phyloP scores from a whole-genome alignment of 306 rosid genomes.

The Lathyrus aphaca region DNA sequence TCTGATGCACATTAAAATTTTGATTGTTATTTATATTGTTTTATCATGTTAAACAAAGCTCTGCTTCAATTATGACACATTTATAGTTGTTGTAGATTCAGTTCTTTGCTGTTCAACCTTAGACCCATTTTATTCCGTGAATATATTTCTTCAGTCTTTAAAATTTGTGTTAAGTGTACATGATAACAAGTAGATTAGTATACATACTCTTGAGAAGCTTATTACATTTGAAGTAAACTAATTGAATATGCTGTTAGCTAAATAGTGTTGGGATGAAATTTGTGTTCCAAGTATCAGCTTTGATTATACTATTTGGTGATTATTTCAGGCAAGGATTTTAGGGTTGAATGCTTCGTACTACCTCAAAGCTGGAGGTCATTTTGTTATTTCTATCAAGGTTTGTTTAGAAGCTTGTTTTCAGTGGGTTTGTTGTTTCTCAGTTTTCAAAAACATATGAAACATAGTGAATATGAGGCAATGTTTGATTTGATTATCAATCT shows the following conservation, averaged over 20 bases:
- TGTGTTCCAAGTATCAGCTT: background rate
- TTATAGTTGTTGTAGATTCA: background rate
- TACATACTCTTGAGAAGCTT: no score
- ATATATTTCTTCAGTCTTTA: no score
- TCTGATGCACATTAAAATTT: slow-evolving; percentile 50
- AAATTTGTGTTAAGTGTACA: no score
- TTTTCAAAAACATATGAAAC: no score
- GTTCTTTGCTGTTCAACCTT: background rate
- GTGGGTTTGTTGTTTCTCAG: background rate
- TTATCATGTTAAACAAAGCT: background rate
- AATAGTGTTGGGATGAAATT: background rate
- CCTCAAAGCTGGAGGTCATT: slow-evolving; percentile 91
- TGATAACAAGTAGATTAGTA: no score
- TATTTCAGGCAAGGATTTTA: slow-evolving; percentile 91
- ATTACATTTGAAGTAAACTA: background rate
- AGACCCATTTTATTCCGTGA: no score
- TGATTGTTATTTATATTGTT: background rate
- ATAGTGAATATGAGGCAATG: no score
- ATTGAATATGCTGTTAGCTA: background rate
- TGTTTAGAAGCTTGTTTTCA: background rate
- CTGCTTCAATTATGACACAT: background rate
- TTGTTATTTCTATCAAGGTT: slow-evolving; percentile 92
- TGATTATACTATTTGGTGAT: background rate
- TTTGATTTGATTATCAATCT: background rate
- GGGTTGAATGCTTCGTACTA: slow-evolving; percentile 87